A percentile compares a stretch with the other conserved stretches of the same genome.
These are phyloP conservation scores for Pulveroboletus sp. DNA, from an alignment of 768 basidiomycete species.

Conservation along the genomic window DNA sequence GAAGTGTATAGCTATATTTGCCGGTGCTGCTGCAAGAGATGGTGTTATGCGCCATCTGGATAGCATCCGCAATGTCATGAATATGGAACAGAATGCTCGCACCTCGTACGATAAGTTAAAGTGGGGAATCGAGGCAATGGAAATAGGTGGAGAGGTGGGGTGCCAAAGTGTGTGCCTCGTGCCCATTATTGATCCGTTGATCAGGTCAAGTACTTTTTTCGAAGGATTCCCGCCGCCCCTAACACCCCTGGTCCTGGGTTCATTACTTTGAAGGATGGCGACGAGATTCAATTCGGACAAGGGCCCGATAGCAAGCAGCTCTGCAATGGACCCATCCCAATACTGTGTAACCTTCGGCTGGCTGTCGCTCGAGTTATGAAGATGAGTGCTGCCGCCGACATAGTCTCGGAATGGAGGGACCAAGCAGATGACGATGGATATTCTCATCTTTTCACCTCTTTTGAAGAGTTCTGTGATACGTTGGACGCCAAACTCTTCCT, in stretches of 20 bases:
- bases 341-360: neutral
- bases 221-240: neutral
- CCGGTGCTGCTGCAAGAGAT: too few relatives aligned
- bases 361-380: conserved; percentile 4
- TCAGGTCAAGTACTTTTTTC: too few relatives aligned
- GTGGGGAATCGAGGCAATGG: conserved; percentile 4
- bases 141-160: conserved; percentile 1
- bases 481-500: too few relatives aligned
- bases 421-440: conserved; percentile 1
- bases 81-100: neutral
- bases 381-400: conserved; percentile 11
- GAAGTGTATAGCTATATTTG: conserved; percentile 3
- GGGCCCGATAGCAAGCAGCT: conserved; percentile 1
- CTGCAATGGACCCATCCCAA: neutral
- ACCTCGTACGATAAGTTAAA: neutral
- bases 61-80: neutral
- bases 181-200: neutral
- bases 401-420: conserved; percentile 1
- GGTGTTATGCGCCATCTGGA: neutral
- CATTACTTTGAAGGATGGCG: neutral
- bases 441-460: too few relatives aligned
- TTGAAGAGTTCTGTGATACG: too few relatives aligned
- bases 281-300: conserved; percentile 3
- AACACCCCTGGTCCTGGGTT: neutral
- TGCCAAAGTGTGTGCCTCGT: neutral